Percentiles rank a stretch among this genome's conserved stretches.
phyloP scores from a whole-genome alignment of 371 early-diverging fungal species.

The Mortierella sp. region DNA sequence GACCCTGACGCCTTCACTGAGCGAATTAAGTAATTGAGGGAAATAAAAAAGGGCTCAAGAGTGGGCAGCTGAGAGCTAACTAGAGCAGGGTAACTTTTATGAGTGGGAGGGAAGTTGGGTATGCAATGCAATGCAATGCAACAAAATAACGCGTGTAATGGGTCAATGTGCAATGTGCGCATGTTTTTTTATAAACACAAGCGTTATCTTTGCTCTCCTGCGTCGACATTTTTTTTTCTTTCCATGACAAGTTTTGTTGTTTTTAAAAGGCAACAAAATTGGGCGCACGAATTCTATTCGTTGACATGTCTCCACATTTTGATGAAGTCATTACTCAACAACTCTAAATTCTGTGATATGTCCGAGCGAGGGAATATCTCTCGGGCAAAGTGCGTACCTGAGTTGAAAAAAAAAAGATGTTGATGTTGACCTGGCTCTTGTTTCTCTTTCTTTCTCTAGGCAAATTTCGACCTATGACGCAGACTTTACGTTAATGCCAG shows the following conservation, averaged over 20 bases:
- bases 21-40: slow-evolving; percentile 8
- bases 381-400: not conserved
- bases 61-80: not conserved
- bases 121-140: slow-evolving; percentile 13
- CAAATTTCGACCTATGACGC: slow-evolving; percentile 54
- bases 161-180: not conserved
- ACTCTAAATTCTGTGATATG: not conserved
- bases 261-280: not conserved
- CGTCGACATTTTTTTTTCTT: not conserved
- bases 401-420: not conserved
- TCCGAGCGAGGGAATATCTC: slow-evolving; percentile 6
- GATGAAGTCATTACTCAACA: slow-evolving; percentile 1
- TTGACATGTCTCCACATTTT: not conserved
- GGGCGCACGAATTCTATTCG: not conserved
- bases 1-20: not conserved
- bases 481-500: slow-evolving; percentile 51
- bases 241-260: not conserved
- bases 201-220: not conserved
- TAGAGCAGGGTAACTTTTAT: slow-evolving; percentile 6
- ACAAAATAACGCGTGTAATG: not conserved
- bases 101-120: not conserved
- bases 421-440: not conserved
- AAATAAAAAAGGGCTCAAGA: slow-evolving; percentile 3
- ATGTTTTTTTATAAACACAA: not conserved
- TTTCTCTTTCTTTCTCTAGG: slow-evolving; percentile 11